Percentiles rank a stretch among this genome's conserved stretches.
phyloP scores from a whole-genome alignment of 495 filamentous ascomycete species.

The Penicillium dipodomyicola region DNA sequence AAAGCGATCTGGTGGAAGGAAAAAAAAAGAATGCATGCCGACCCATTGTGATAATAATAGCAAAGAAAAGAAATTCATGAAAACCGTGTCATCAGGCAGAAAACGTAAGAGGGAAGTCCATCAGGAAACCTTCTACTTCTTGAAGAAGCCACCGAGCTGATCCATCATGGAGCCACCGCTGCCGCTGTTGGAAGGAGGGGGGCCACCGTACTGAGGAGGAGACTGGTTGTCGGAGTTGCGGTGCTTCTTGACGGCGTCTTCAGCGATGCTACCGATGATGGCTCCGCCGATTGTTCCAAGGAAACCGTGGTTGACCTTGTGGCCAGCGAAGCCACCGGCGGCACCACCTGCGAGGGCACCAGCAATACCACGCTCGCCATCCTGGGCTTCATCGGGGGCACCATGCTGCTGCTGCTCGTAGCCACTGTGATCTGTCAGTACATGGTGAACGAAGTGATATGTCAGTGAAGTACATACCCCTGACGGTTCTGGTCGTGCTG shows the following conservation, averaged over 20 bases:
- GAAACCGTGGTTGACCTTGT: constrained; percentile 52
- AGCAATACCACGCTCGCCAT: constrained; percentile 49
- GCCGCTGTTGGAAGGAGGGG: constrained; percentile 21
- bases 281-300: constrained; percentile 52
- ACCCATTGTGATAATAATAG: constrained; percentile 15
- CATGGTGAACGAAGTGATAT: not conserved
- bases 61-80: constrained; percentile 28
- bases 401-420: constrained; percentile 31
- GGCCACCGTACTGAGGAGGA: constrained; percentile 10
- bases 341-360: constrained; percentile 48
- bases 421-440: constrained; percentile 19
- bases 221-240: constrained; percentile 24
- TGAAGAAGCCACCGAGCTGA: constrained; percentile 45
- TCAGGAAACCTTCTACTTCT: constrained; percentile 31
- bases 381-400: constrained; percentile 41
- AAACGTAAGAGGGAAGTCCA: constrained; percentile 3
- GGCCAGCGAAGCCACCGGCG: constrained; percentile 46
- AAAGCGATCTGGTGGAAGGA: constrained; percentile 10
- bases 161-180: constrained; percentile 38
- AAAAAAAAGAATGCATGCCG: constrained; percentile 16
- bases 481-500: constrained; percentile 29
- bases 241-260: constrained; percentile 48
- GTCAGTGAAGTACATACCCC: constrained; percentile 21
- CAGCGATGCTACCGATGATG: constrained; percentile 46
- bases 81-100: constrained; percentile 19